phyloP scores from a whole-genome alignment of 192 early-diverging fungal species.

The Dimargaris cristalligena region DNA sequence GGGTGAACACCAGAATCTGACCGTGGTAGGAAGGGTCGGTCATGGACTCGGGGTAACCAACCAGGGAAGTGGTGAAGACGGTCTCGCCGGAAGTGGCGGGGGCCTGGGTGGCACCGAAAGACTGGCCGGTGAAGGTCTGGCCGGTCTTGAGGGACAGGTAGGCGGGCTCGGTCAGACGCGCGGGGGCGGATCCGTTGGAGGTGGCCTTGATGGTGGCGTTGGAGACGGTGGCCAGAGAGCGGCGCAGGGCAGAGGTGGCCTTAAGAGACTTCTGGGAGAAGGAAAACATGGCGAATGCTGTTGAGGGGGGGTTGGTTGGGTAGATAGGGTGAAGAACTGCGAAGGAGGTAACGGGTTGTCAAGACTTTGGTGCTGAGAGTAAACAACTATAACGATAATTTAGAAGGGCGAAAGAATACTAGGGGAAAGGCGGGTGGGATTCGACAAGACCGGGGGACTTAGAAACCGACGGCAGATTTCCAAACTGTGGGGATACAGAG shows the following conservation, averaged over 20 bases:
- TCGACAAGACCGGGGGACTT: slow-evolving; percentile 12
- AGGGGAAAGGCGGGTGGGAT: slow-evolving; percentile 11
- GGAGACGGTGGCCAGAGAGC: slow-evolving; percentile 16
- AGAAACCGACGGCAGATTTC: slow-evolving; percentile 26
- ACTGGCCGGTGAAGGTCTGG: slow-evolving; percentile 63
- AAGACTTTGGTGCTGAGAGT: too few species aligned
- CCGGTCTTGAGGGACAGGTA: slow-evolving; percentile 63
- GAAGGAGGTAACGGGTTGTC: too few species aligned
- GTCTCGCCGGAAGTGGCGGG: slow-evolving; percentile 63
- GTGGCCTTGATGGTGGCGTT: slow-evolving; percentile 6
- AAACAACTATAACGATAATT: too few species aligned
- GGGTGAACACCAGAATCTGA: slow-evolving; percentile 93
- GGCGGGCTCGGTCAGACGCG: slow-evolving; percentile 8
- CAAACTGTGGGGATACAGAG: too few species aligned
- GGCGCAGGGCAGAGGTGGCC: slow-evolving; percentile 12
- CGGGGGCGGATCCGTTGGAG: slow-evolving; percentile 7
- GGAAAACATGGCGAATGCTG: background rate
- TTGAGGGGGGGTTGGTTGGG: slow-evolving; percentile 4
- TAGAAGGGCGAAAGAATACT: slow-evolving; percentile 4
- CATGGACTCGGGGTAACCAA: slow-evolving; percentile 95
- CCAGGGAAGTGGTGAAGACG: slow-evolving; percentile 87
- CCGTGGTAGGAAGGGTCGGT: slow-evolving; percentile 94
- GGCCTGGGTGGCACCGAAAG: slow-evolving; percentile 78
- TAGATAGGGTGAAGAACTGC: too few species aligned
- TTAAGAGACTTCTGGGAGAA: slow-evolving; percentile 6